These are phyloP conservation scores for Phytopythium kandeliae DNA, from an alignment of 352 stramenopile genomes.

Conservation along the genomic window DNA sequence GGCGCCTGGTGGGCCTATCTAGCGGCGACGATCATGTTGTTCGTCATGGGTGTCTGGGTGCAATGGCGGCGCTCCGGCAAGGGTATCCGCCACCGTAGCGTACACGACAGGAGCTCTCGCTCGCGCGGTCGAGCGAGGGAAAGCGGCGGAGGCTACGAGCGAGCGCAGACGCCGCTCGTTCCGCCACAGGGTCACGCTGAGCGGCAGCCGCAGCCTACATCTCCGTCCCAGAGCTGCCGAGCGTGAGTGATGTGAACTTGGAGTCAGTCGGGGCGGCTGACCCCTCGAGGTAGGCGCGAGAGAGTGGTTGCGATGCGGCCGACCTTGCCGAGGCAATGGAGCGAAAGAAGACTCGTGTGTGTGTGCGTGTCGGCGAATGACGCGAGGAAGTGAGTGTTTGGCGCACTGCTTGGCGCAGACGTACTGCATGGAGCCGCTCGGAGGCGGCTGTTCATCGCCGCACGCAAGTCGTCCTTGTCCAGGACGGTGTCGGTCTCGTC, in stretches of 20 bases:
- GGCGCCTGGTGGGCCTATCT: conserved; percentile 64
- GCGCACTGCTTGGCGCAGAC: too few relatives aligned
- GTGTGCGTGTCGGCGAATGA: too few relatives aligned
- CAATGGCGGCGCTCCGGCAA: conserved; percentile 18
- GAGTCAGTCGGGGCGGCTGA: too few relatives aligned
- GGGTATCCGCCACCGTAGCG: conserved; percentile 10
- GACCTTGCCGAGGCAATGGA: too few relatives aligned
- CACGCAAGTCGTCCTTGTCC: conserved; percentile 56
- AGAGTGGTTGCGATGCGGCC: too few relatives aligned
- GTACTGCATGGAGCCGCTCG: conserved; percentile 20
- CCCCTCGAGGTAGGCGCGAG: too few relatives aligned
- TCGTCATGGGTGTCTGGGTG: conserved; percentile 28
- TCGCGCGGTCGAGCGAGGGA: background rate
- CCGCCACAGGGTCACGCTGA: background rate
- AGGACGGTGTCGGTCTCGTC: conserved; percentile 34
- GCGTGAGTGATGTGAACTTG: too few relatives aligned
- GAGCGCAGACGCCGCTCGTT: conserved; percentile 1
- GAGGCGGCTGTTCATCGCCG: conserved; percentile 45
- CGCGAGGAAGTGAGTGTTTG: too few relatives aligned
- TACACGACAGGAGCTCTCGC: background rate
- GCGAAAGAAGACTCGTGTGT: too few relatives aligned
- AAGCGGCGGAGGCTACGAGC: background rate
- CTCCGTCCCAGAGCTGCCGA: too few relatives aligned
- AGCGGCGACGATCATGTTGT: conserved; percentile 36
- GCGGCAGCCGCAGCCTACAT: background rate